Evolutionary conservation across 1,284 basidiomycete genomes (phyloP), one percentile per base, ranked within the genome.

Genomic region (Salmacisia buchloeana): DNA sequence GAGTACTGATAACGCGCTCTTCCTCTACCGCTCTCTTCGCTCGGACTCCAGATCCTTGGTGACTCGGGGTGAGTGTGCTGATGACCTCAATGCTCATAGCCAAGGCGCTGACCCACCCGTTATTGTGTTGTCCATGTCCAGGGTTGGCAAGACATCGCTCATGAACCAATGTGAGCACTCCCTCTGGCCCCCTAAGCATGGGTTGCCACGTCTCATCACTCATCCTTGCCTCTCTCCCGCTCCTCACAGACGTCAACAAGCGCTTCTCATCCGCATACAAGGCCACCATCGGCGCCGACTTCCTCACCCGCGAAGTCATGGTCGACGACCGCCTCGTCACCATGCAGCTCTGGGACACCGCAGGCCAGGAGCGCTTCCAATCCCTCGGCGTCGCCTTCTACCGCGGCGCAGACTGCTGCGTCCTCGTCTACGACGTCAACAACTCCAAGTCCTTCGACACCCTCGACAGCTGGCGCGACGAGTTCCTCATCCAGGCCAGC

Each of bases 241-340:
- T 18, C 23, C 39, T 15, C 2, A 23, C 58, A 78, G 76, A 97
- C 84, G 96, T 99, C 76, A 98, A 98, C 88, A 98, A 97, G 83
- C 89, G 96, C 70, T 99, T 98, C 83, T 94, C 91, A 78, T 97
- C 94, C 82, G 94, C 97, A 82, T 98, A 99, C 86, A 98, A 98
- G 84, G 79, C 75, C 25, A 77, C 77, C 41, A 82, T 82, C 65
- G 81, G 80, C 25, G 81, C 82, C 33, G 81, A 83, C 71, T 82
- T 80, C 58, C 84, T 99, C 73, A 99, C 96, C 62, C 94, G 97
- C 83, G 96, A 98, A 83, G 90, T 98, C 63, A 92, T 97, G 85
- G 93, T 97, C 38, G 96, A 99, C 77, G 96, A 97, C 82, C 87
- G 94, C 59, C 85, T 94, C 60, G 96, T 98, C 61, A 98, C 96